Conservation (phyloP, 768 basidiomycete genomes). For the Rhodotorula sphaerocarpa region DNA sequence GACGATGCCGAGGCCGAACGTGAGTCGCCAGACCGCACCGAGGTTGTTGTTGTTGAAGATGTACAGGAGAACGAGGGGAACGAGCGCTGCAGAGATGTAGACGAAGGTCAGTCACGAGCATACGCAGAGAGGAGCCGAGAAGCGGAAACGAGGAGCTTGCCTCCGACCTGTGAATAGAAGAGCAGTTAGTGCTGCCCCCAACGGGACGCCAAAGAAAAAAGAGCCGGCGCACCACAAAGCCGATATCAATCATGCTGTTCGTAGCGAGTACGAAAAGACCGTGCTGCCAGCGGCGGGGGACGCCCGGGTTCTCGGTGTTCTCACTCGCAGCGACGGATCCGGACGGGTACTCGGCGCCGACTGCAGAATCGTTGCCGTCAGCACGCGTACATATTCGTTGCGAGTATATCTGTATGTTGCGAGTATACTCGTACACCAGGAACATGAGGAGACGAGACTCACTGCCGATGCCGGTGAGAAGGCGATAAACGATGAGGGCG, state of each 20-base stretch:
- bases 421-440: too few species aligned
- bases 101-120: not conserved
- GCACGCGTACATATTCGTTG: not conserved
- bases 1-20: slow-evolving; percentile 18
- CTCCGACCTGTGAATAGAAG: too few species aligned
- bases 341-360: slow-evolving; percentile 56
- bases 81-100: slow-evolving; percentile 30
- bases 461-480: slow-evolving; percentile 81
- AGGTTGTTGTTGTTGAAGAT: slow-evolving; percentile 35
- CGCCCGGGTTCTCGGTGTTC: slow-evolving; percentile 72
- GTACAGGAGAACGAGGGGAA: slow-evolving; percentile 29
- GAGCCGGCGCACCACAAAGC: slow-evolving; percentile 38
- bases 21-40: slow-evolving; percentile 36
- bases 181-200: too few species aligned
- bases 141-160: not conserved
- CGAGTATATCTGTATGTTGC: too few species aligned
- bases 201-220: too few species aligned
- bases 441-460: slow-evolving; percentile 44
- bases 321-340: slow-evolving; percentile 79
- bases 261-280: slow-evolving; percentile 81
- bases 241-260: slow-evolving; percentile 50
- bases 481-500: slow-evolving; percentile 73
- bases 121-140: not conserved
- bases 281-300: slow-evolving; percentile 71
- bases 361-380: too few species aligned